Percentiles rank a stretch among this genome's conserved stretches.
These are phyloP conservation scores for Coix lacrymajobi DNA, from an alignment of 176 grass and related monocot species.

Conservation along the genomic window DNA sequence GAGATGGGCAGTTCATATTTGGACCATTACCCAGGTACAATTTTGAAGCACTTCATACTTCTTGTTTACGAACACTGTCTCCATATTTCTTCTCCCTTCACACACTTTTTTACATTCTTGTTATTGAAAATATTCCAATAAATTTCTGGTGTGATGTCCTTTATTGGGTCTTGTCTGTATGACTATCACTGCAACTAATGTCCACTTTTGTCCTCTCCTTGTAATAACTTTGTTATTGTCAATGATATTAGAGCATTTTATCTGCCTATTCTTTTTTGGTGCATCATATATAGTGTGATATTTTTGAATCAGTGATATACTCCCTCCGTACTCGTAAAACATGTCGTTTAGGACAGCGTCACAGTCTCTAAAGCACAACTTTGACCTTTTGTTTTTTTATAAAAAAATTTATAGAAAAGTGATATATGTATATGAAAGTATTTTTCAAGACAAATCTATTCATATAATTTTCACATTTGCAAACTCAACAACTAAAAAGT, in stretches of 20 bases:
- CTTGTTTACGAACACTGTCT: not conserved
- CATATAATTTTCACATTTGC: no score
- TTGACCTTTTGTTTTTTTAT: no score
- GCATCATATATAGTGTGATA: not conserved
- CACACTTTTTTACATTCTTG: not conserved
- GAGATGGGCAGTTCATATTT: slow-evolving; percentile 54
- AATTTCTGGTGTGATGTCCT: not conserved
- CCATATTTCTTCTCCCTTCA: not conserved
- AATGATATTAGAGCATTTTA: not conserved
- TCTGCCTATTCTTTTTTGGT: not conserved
- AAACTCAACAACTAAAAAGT: no score
- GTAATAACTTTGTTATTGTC: not conserved
- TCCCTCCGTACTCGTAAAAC: no score
- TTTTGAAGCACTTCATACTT: not conserved
- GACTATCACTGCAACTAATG: not conserved
- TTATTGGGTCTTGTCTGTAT: not conserved
- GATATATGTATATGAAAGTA: no score
- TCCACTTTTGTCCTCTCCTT: not conserved
- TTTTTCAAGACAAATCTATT: no score
- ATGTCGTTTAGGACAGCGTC: no score
- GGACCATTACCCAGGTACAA: slow-evolving; percentile 62
- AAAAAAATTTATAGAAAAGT: no score
- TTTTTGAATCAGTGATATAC: not conserved
- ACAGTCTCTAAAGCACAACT: no score
- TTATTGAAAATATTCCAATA: not conserved